A percentile compares a stretch with the other conserved stretches of the same genome.
These are phyloP conservation scores for Lactarius indigo DNA, from an alignment of 768 basidiomycete genomes.

Conservation along the genomic window DNA sequence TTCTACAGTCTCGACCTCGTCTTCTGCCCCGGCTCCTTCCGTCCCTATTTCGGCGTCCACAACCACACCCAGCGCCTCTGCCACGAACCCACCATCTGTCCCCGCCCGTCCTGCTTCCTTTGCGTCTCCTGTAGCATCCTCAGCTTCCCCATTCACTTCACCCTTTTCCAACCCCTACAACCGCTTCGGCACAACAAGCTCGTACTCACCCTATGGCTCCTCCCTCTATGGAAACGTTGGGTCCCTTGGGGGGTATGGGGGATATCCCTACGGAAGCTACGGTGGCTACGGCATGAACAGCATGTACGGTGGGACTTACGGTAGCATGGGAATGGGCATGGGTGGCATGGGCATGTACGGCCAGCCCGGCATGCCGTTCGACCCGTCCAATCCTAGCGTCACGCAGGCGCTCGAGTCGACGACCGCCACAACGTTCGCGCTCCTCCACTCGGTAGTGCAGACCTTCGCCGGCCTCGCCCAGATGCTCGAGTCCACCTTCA, in stretches of 20 bases:
- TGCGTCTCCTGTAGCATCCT: conserved; percentile 21
- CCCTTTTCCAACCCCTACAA: conserved; percentile 40
- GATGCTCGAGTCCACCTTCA: conserved; percentile 96
- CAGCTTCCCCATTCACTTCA: conserved; percentile 35
- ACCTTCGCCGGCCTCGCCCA: conserved; percentile 94
- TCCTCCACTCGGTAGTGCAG: conserved; percentile 92
- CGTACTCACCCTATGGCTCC: conserved; percentile 39
- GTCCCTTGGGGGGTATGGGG: conserved; percentile 40
- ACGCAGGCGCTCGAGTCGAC: conserved; percentile 85
- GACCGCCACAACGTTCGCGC: conserved; percentile 88
- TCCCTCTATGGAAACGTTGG: conserved; percentile 43
- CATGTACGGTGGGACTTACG: conserved; percentile 41
- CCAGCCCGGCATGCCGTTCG: conserved; percentile 39
- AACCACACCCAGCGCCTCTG: background rate
- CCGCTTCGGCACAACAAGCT: conserved; percentile 36
- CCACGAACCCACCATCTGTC: conserved; percentile 37
- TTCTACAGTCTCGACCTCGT: conserved; percentile 58
- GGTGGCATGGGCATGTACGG: conserved; percentile 40
- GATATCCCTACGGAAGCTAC: conserved; percentile 31
- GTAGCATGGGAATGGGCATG: conserved; percentile 38
- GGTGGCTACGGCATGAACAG: conserved; percentile 33
- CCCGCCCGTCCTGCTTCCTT: conserved; percentile 64
- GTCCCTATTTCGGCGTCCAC: conserved; percentile 1
- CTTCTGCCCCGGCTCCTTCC: conserved; percentile 32
- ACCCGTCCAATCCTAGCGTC: conserved; percentile 59